Evolutionary conservation across 2,329 filamentous ascomycete species (phyloP).

Genomic region (Fusarium sp.): DNA sequence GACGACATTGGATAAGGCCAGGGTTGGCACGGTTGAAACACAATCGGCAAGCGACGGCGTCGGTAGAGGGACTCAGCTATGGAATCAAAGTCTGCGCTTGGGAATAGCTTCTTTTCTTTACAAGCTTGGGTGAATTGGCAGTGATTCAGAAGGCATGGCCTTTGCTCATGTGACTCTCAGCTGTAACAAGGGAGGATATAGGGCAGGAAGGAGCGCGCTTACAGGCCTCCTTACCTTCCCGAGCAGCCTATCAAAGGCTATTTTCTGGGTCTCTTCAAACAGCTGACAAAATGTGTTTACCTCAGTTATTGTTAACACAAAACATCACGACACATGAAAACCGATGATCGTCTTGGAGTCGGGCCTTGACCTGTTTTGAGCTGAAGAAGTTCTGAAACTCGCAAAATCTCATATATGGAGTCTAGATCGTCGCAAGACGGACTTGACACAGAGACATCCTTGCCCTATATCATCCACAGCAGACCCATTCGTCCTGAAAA

Average conservation of each 20-base stretch:
- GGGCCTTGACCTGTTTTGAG: conserved; percentile 23
- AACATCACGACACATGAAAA: conserved; percentile 2
- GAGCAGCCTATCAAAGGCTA: background rate
- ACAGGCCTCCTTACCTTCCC: background rate
- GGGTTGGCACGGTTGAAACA: conserved; percentile 31
- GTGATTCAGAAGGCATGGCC: background rate
- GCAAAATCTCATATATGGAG: conserved; percentile 13
- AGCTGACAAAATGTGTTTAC: background rate
- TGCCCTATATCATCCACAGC: conserved; percentile 8
- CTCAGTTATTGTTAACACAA: background rate
- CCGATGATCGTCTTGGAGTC: background rate
- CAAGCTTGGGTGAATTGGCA: background rate
- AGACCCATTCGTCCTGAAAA: conserved; percentile 3
- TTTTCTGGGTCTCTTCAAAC: background rate
- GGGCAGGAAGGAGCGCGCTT: conserved; percentile 2
- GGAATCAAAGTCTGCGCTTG: background rate
- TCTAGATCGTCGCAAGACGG: conserved; percentile 34
- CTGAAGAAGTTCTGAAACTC: conserved; percentile 25
- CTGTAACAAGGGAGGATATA: background rate
- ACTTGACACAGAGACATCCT: conserved; percentile 17
- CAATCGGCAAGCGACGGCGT: conserved; percentile 3
- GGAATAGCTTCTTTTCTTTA: conserved; percentile 17
- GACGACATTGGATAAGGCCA: background rate
- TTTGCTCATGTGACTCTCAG: background rate
- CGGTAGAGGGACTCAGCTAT: background rate